Conservation (phyloP, 1,284 basidiomycete genomes). For the Mycena citricolor region DNA sequence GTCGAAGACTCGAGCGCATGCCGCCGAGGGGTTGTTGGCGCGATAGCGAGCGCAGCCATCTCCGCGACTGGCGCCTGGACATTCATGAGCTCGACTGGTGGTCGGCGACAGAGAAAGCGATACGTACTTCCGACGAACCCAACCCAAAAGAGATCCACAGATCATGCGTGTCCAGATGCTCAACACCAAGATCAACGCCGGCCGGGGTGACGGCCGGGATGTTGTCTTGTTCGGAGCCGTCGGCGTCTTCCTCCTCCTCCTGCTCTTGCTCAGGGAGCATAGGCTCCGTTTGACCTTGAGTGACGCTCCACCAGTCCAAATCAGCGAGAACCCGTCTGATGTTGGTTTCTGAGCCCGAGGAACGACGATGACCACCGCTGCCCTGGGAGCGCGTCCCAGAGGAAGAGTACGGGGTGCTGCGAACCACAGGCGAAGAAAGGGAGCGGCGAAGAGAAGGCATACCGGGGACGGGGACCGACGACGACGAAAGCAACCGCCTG, state of each 20-base stretch:
- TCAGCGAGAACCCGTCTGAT: constrained; percentile 73
- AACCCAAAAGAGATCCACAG: constrained; percentile 27
- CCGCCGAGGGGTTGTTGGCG: constrained; percentile 44
- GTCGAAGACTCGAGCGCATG: constrained; percentile 46
- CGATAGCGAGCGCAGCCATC: constrained; percentile 52
- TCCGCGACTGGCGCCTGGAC: constrained; percentile 40
- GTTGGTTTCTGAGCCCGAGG: constrained; percentile 62
- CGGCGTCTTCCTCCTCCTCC: constrained; percentile 37
- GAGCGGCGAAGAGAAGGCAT: constrained; percentile 81
- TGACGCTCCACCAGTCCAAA: constrained; percentile 81
- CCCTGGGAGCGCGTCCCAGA: constrained; percentile 39
- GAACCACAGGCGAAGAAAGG: constrained; percentile 38
- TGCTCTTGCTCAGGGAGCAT: constrained; percentile 39
- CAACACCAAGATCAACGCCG: constrained; percentile 32
- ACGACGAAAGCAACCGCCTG: constrained; percentile 39
- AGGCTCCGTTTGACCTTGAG: constrained; percentile 66
- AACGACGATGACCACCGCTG: constrained; percentile 52
- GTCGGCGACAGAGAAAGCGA: background rate
- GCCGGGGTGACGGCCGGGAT: constrained; percentile 28
- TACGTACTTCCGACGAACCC: constrained; percentile 36
- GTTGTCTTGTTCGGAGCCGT: constrained; percentile 27
- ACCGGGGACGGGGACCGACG: constrained; percentile 23
- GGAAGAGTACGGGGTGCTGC: constrained; percentile 21
- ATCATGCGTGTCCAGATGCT: constrained; percentile 28
- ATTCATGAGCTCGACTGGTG: background rate